Percentiles rank a stretch among this genome's conserved stretches.
phyloP scores from a whole-genome alignment of 163 green algal genomes.

The Volvox carteri region DNA sequence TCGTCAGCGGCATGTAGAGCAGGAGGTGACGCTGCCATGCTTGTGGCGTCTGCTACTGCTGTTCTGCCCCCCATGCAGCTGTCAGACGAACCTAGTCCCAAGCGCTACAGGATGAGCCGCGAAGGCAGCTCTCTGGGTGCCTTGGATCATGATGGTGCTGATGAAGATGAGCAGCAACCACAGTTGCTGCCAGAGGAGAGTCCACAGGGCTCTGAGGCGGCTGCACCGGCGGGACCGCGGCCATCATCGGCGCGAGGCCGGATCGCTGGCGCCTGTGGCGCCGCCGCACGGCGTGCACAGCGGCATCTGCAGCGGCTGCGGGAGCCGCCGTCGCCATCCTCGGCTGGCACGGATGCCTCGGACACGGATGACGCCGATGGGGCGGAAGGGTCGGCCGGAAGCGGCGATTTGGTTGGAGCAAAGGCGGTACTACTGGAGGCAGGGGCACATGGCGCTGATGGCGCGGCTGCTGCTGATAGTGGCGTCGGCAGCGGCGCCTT shows the following conservation, averaged over 20 bases:
- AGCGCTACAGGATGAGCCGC: not conserved
- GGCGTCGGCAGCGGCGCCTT: not conserved
- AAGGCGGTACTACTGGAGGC: too few relatives aligned
- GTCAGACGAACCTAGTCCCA: not conserved
- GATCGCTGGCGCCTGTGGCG: not conserved
- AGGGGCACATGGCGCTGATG: not conserved
- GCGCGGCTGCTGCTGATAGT: not conserved
- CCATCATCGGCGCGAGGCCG: not conserved
- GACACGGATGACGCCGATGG: not conserved
- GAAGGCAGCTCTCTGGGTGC: not conserved
- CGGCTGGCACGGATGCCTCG: not conserved
- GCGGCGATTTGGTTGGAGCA: too few relatives aligned
- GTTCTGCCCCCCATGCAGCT: too few relatives aligned
- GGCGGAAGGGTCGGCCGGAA: not conserved
- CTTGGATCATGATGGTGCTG: not conserved
- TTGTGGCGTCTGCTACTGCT: too few relatives aligned
- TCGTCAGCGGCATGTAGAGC: too few relatives aligned
- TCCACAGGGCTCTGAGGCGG: slow-evolving; percentile 24
- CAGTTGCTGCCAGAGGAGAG: not conserved
- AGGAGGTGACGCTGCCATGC: too few relatives aligned
- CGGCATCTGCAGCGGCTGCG: not conserved
- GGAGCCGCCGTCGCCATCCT: not conserved
- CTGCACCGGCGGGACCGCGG: not conserved
- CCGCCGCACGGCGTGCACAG: not conserved
- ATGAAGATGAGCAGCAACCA: not conserved